Conservation (phyloP, 257 asterid species). For the Penstemon newberryi region DNA sequence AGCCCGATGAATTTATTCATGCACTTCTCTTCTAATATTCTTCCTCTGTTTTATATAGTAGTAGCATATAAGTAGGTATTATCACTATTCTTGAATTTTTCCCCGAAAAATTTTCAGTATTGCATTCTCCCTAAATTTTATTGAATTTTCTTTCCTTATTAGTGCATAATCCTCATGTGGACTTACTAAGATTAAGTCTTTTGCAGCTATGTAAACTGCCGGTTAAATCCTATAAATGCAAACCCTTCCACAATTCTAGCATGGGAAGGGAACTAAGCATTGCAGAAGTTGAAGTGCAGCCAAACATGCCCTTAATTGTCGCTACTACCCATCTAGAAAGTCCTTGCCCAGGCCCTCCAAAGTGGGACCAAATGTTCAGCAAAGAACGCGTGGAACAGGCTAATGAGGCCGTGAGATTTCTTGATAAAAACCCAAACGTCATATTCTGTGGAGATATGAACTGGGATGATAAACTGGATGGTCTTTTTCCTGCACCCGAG, state of each 20-base stretch:
- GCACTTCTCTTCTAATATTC: not conserved
- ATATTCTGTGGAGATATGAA: slow-evolving; percentile 96
- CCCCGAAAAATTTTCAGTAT: not conserved
- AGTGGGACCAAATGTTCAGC: slow-evolving; percentile 93
- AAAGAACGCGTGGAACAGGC: slow-evolving; percentile 88
- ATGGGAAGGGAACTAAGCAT: slow-evolving; percentile 84
- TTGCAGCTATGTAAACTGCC: slow-evolving; percentile 76
- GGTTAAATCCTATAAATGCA: slow-evolving; percentile 62
- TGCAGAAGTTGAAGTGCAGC: slow-evolving; percentile 60
- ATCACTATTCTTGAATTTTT: not conserved
- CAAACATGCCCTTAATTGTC: slow-evolving; percentile 48
- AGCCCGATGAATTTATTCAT: not conserved
- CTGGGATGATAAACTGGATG: slow-evolving; percentile 90
- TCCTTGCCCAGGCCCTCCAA: slow-evolving; percentile 89
- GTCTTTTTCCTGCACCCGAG: slow-evolving; percentile 64
- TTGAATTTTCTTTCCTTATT: not conserved
- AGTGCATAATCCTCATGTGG: not conserved
- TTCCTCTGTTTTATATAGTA: not conserved
- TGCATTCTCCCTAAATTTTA: no score
- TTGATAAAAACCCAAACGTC: slow-evolving; percentile 56
- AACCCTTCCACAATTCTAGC: slow-evolving; percentile 64
- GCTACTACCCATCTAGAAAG: slow-evolving; percentile 97
- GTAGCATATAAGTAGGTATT: not conserved
- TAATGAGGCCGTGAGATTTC: slow-evolving; percentile 63
- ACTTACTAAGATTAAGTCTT: not conserved